A percentile compares a stretch with the other conserved stretches of the same genome.
These are phyloP conservation scores for Geranium rotundifolium DNA, from an alignment of 345 rosid genomes.

Conservation along the genomic window DNA sequence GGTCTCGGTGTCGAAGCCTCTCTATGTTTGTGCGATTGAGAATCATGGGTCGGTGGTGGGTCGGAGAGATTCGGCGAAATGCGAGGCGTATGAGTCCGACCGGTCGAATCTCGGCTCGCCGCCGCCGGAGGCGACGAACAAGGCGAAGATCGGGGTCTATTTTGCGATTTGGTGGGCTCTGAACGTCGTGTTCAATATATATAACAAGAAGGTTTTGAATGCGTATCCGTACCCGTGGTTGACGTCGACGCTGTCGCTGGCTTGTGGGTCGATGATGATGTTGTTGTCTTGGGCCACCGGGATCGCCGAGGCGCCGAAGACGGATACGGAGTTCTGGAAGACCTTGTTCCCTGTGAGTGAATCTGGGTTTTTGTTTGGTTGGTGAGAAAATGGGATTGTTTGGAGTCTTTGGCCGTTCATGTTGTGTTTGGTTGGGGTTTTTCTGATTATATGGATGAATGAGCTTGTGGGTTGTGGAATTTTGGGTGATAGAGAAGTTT, in stretches of 20 bases:
- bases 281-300: conserved; percentile 78
- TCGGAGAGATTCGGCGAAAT: conserved; percentile 20
- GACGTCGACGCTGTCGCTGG: conserved; percentile 88
- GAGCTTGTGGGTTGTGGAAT: too few species aligned
- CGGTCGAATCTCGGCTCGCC: conserved; percentile 26
- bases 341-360: conserved; percentile 79
- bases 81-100: conserved; percentile 84
- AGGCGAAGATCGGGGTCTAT: neutral
- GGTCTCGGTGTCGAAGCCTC: conserved; percentile 46
- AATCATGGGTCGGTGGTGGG: conserved; percentile 17
- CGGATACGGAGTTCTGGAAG: conserved; percentile 95
- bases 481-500: too few species aligned
- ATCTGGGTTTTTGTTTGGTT: conserved; percentile 19
- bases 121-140: conserved; percentile 46
- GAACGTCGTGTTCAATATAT: conserved; percentile 90
- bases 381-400: neutral
- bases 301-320: conserved; percentile 75
- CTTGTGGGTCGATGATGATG: conserved; percentile 94
- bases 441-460: too few species aligned
- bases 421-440: neutral
- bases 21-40: conserved; percentile 42
- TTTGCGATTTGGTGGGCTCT: conserved; percentile 98
- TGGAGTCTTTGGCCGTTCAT: neutral
- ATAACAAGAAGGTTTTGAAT: conserved; percentile 95
- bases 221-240: conserved; percentile 97